Base-by-base conservation (phyloP, 2,329 filamentous ascomycete genomes). In the Thyridium curvatum region DNA sequence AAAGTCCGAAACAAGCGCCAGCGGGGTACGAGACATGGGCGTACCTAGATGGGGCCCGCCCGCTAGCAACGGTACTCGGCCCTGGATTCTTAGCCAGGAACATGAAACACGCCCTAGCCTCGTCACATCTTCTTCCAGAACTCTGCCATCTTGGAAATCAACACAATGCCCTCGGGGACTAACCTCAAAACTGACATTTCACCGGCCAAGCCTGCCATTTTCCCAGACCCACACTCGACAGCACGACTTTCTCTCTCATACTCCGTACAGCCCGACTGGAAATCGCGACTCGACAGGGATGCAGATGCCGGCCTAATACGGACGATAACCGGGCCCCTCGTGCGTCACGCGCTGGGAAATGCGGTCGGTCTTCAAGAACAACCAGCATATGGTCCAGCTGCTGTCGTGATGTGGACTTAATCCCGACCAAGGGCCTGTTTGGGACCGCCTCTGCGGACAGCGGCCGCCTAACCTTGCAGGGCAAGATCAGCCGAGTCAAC, bases 1-100 rank as follows among this genome's bases (percentile, higher is more conserved):
- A 34, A 50, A 38, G 43, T n/a, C n/a, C 47, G 49, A 53, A 53
- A 53, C 51, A 55, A 44, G 49, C 40, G 34, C 41, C 43, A 37
- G 36, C 13, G 8, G 29, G 36, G 30, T 13, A n/a, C 15, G 37
- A 30, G 12, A 8, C 13, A 29, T 18, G 35, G n/a, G 9, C 30
- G 6, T 18, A 8, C 34, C 26, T 31, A 33, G 31, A 35, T 37
- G 14, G n/a, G n/a, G 4, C 29, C 3, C 16, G 17, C 12, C 18
- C 18, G 12, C 36, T 28, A 21, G 14, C 28, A 26, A 26, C 21
- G 21, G 21, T 26, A 10, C 21, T 26, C 21, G 21, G 21, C 28
- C 30, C 37, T 39, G 35, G 41, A 40, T 41, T 39, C 40, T 42
- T 44, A 41, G 44, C 48, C 49, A 51, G 49, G 46, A 45, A 50